phyloP scores from a whole-genome alignment of 306 rosid genomes.

The Betula pendula region DNA sequence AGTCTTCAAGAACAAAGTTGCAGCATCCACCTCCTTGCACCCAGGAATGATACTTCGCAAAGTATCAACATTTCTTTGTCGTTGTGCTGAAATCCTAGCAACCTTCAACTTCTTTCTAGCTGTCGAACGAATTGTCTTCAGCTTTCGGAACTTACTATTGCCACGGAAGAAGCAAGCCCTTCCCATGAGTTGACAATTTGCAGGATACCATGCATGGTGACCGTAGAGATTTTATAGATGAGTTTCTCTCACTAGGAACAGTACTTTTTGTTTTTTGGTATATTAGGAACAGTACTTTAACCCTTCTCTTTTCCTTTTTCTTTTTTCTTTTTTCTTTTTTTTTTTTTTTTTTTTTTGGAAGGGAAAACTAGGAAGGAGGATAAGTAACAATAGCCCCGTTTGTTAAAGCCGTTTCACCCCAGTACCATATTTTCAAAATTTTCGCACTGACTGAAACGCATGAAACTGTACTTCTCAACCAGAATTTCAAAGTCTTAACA shows the following conservation, averaged over 20 bases:
- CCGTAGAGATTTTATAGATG: neutral
- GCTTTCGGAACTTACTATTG: neutral
- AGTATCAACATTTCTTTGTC: neutral
- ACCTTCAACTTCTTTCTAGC: neutral
- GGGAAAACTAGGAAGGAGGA: too few relatives aligned
- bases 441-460: too few relatives aligned
- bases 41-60: slow-evolving; percentile 11
- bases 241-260: slow-evolving; percentile 6
- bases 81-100: neutral
- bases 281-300: too few relatives aligned
- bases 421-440: too few relatives aligned
- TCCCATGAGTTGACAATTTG: neutral
- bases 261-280: too few relatives aligned
- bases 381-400: too few relatives aligned
- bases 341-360: too few relatives aligned
- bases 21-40: neutral
- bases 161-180: neutral
- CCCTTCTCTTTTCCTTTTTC: too few relatives aligned
- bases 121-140: neutral
- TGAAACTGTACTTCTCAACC: too few relatives aligned
- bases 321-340: too few relatives aligned
- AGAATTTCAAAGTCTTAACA: too few relatives aligned
- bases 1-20: slow-evolving; percentile 14
- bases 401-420: too few relatives aligned
- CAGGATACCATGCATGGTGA: neutral